Conservation (phyloP, 345 rosid species). For the Camelina sativa region DNA sequence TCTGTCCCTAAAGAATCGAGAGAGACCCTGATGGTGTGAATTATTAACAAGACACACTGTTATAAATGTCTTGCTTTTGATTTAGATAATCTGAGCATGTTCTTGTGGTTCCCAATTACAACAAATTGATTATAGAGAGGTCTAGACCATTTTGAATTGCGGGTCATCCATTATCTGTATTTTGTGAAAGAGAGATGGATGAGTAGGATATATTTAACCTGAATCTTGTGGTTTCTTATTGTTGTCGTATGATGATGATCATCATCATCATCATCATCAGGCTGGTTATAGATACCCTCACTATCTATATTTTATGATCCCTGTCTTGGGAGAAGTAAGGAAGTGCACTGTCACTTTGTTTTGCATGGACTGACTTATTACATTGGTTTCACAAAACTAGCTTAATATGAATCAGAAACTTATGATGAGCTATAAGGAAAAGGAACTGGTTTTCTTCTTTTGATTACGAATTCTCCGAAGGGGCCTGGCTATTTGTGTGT, state of each 20-base stretch:
- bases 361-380: neutral
- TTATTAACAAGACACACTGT: neutral
- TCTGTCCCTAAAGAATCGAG: neutral
- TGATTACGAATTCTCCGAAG: too few species aligned
- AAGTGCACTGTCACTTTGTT: neutral
- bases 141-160: too few species aligned
- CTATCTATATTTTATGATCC: constrained; percentile 54
- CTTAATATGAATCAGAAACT: too few species aligned
- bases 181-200: neutral
- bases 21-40: constrained; percentile 6
- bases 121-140: too few species aligned
- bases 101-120: too few species aligned
- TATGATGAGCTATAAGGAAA: constrained; percentile 8
- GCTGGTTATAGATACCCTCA: constrained; percentile 55
- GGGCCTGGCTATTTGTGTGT: too few species aligned
- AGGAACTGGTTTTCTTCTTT: too few species aligned
- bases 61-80: neutral
- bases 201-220: neutral
- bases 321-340: constrained; percentile 46
- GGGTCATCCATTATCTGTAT: too few species aligned
- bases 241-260: constrained; percentile 35
- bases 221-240: constrained; percentile 42
- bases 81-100: neutral
- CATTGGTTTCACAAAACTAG: neutral
- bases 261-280: constrained; percentile 52